Conservation (phyloP, 768 basidiomycete genomes). For the Botryobasidium botryosum region DNA sequence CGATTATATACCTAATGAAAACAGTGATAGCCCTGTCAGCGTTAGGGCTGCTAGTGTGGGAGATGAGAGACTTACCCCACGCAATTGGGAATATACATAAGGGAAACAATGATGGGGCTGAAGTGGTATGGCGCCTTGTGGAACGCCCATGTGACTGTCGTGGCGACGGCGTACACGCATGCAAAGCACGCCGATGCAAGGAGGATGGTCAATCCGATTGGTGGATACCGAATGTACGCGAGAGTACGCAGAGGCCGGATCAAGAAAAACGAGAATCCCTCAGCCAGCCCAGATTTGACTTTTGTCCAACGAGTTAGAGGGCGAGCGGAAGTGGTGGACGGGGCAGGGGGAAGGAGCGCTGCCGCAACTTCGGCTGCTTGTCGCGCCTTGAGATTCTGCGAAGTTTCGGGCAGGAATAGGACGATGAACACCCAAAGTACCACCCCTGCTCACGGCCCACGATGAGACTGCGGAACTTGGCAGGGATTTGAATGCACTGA, state of each 20-base stretch:
- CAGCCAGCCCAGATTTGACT: too few species aligned
- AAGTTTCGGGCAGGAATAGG: conserved; percentile 12
- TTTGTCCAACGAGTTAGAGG: too few species aligned
- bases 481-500: not conserved
- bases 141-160: conserved; percentile 8
- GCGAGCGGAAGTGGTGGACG: not conserved
- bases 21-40: too few species aligned
- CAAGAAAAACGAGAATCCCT: not conserved
- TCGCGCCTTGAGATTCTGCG: conserved; percentile 8
- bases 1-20: conserved; percentile 9
- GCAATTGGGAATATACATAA: too few species aligned
- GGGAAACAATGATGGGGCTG: conserved; percentile 5
- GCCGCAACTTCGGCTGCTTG: not conserved
- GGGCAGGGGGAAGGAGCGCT: not conserved
- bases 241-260: conserved; percentile 5
- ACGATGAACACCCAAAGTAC: conserved; percentile 7
- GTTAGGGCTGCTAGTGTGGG: too few species aligned
- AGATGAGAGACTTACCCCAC: too few species aligned
- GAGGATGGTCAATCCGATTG: conserved; percentile 15
- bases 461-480: too few species aligned
- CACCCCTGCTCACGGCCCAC: too few species aligned
- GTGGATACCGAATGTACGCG: conserved; percentile 13
- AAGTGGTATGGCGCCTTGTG: conserved; percentile 6
- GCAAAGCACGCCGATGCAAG: conserved; percentile 14
- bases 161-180: conserved; percentile 8